A percentile compares a stretch with the other conserved stretches of the same genome.
These are phyloP conservation scores for Penicillium lividum DNA, from an alignment of 495 filamentous ascomycete genomes.

Conservation along the genomic window DNA sequence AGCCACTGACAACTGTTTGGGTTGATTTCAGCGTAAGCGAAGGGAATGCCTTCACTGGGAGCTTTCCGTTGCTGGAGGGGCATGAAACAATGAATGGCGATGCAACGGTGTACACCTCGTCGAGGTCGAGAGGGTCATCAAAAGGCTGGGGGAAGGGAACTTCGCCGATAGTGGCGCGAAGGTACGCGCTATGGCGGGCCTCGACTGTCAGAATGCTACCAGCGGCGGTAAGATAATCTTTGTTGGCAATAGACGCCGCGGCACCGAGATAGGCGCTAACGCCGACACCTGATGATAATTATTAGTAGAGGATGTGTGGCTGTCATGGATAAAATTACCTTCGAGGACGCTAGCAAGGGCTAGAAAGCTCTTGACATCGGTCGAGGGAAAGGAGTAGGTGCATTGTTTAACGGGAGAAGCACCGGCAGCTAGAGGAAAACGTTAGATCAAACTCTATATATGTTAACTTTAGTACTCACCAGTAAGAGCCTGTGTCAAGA, in stretches of 20 bases:
- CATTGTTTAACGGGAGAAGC: conserved; percentile 52
- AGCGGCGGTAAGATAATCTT: conserved; percentile 56
- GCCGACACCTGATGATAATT: conserved; percentile 34
- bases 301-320: neutral
- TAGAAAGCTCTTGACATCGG: conserved; percentile 47
- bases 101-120: conserved; percentile 62
- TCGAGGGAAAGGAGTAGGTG: conserved; percentile 58
- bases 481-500: conserved; percentile 54
- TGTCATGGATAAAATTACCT: conserved; percentile 18
- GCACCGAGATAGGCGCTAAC: conserved; percentile 63
- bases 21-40: conserved; percentile 29
- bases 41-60: conserved; percentile 62
- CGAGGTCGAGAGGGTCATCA: conserved; percentile 57
- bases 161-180: conserved; percentile 51
- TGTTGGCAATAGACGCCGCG: conserved; percentile 55
- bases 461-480: neutral
- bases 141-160: conserved; percentile 57
- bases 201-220: conserved; percentile 64
- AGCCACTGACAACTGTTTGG: conserved; percentile 16
- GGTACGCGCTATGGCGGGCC: conserved; percentile 59
- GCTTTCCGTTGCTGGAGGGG: conserved; percentile 51
- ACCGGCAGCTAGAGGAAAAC: conserved; percentile 41
- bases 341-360: conserved; percentile 57
- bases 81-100: conserved; percentile 59
- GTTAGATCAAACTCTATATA: neutral